Percentiles rank a stretch among this genome's conserved stretches.
phyloP scores from a whole-genome alignment of 106 monocot species.

The Dendrobium huoshanense region DNA sequence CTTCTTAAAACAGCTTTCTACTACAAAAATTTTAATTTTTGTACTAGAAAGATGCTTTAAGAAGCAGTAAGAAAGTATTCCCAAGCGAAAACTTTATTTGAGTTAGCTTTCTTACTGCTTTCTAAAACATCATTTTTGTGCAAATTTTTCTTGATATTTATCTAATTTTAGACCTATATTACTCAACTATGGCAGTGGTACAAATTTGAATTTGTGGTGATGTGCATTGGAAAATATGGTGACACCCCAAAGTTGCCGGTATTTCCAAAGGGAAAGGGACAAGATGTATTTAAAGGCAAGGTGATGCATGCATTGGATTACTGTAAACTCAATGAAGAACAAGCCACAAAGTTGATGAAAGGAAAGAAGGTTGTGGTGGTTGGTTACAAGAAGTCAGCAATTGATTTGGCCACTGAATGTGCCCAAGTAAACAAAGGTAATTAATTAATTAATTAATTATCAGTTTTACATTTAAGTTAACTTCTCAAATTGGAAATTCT shows the following conservation, averaged over 20 bases:
- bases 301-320: slow-evolving; percentile 83
- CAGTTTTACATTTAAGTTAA: too few relatives aligned
- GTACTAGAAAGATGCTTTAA: too few relatives aligned
- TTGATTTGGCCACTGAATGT: slow-evolving; percentile 80
- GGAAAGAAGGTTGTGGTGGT: slow-evolving; percentile 79
- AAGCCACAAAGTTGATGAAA: slow-evolving; percentile 39
- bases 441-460: too few relatives aligned
- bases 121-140: too few relatives aligned
- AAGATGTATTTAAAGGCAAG: slow-evolving; percentile 64
- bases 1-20: too few relatives aligned
- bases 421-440: slow-evolving; percentile 77
- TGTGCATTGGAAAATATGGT: slow-evolving; percentile 89
- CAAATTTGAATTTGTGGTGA: slow-evolving; percentile 78
- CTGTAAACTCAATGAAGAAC: slow-evolving; percentile 60
- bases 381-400: slow-evolving; percentile 85
- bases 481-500: too few relatives aligned
- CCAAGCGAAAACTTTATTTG: too few relatives aligned
- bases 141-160: too few relatives aligned
- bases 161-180: too few relatives aligned
- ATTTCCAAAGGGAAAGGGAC: slow-evolving; percentile 44
- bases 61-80: too few relatives aligned
- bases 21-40: too few relatives aligned
- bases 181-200: slow-evolving; percentile 35
- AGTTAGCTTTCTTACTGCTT: too few relatives aligned
- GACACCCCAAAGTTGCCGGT: slow-evolving; percentile 61